Evolutionary conservation across 2,329 filamentous ascomycete genomes (phyloP).

Genomic region (Metarhizium robertsii): DNA sequence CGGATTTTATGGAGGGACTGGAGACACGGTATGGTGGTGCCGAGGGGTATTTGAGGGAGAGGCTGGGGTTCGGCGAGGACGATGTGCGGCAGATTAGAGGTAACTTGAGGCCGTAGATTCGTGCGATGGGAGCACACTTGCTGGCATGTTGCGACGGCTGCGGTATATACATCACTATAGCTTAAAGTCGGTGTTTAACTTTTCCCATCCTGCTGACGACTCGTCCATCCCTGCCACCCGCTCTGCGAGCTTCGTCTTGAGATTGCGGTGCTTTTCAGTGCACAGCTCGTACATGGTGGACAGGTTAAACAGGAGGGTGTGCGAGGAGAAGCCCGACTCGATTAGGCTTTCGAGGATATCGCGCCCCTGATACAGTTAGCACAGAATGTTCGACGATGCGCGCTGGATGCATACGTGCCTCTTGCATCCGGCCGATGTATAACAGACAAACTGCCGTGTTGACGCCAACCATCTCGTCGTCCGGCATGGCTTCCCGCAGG

Average conservation of each 20-base stretch:
- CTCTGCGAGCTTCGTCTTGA: slow-evolving; percentile 66
- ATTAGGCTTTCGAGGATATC: slow-evolving; percentile 58
- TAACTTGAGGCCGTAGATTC: not conserved
- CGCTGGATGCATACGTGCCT: slow-evolving; percentile 36
- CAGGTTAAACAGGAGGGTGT: slow-evolving; percentile 79
- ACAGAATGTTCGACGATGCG: not conserved
- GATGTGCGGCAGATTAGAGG: not conserved
- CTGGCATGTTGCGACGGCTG: too few species aligned
- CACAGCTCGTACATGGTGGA: slow-evolving; percentile 88
- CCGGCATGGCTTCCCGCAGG: slow-evolving; percentile 27
- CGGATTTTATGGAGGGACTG: not conserved
- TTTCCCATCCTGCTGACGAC: slow-evolving; percentile 56
- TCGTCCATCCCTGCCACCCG: slow-evolving; percentile 52
- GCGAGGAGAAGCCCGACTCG: slow-evolving; percentile 55
- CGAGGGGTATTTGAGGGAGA: not conserved
- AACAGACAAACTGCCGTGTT: slow-evolving; percentile 79
- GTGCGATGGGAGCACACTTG: not conserved
- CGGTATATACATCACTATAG: slow-evolving; percentile 32
- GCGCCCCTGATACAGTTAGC: slow-evolving; percentile 42
- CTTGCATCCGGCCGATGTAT: slow-evolving; percentile 67
- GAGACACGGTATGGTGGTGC: not conserved
- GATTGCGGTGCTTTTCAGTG: slow-evolving; percentile 60
- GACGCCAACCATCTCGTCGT: slow-evolving; percentile 64
- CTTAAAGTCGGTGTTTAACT: slow-evolving; percentile 67
- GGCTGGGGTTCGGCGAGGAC: not conserved